Conservation (phyloP, 2,329 filamentous ascomycete genomes). For the Paecilomyces niveus region DNA sequence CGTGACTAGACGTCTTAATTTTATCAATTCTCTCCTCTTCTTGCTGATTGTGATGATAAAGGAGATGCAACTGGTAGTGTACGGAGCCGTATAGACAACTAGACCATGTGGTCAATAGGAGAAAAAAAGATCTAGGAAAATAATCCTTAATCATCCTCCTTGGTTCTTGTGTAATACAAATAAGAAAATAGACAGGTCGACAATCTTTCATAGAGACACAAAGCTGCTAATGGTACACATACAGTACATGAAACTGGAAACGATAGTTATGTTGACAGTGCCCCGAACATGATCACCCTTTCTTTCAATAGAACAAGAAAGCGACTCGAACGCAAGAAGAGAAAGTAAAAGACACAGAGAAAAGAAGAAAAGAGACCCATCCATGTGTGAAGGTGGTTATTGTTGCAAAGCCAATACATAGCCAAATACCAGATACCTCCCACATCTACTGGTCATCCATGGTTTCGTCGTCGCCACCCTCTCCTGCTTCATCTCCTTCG, state of each 20-base stretch:
- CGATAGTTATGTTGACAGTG: neutral
- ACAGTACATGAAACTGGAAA: neutral
- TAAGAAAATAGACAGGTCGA: neutral
- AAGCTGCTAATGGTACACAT: neutral
- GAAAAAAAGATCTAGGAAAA: no score
- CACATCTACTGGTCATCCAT: conserved; percentile 19
- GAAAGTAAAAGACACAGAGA: conserved; percentile 1
- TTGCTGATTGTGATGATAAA: no score
- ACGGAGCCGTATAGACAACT: no score
- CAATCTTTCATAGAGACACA: neutral
- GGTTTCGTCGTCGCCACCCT: conserved; percentile 7
- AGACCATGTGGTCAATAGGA: no score
- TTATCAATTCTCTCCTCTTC: no score
- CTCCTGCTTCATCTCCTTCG: conserved; percentile 7
- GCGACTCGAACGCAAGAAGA: neutral
- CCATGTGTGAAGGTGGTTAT: neutral
- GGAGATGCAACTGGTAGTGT: no score
- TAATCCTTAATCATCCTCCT: no score
- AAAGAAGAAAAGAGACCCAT: conserved; percentile 6
- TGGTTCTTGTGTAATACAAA: no score
- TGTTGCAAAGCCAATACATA: neutral
- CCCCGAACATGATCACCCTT: neutral
- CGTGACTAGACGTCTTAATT: no score
- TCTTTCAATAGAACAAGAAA: neutral
- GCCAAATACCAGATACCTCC: conserved; percentile 6